phyloP scores from a whole-genome alignment of 352 stramenopile genomes.

The Globisporangium recalcitrans region DNA sequence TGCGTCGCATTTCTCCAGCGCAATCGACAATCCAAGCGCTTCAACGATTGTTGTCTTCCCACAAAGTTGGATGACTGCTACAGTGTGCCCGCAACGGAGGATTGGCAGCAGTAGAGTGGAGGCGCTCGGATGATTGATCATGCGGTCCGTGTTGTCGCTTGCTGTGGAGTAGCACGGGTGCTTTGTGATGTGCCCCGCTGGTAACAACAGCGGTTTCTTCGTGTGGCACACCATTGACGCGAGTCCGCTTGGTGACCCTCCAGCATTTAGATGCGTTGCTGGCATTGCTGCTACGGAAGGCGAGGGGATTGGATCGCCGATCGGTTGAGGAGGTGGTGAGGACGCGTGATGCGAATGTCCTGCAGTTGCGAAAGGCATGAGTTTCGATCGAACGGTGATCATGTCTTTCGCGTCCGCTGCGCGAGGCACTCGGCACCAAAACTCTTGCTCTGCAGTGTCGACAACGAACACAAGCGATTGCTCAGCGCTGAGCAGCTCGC shows the following conservation, averaged over 20 bases:
- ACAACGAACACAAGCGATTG: slow-evolving; percentile 64
- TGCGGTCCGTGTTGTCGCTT: slow-evolving; percentile 54
- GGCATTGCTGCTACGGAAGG: not conserved
- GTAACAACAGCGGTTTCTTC: slow-evolving; percentile 50
- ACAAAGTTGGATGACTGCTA: slow-evolving; percentile 58
- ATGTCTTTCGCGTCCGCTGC: slow-evolving; percentile 17
- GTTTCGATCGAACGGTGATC: slow-evolving; percentile 36
- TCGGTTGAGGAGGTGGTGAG: not conserved
- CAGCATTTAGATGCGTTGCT: not conserved
- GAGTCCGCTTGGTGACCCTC: slow-evolving; percentile 35
- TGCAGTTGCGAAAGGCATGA: slow-evolving; percentile 26
- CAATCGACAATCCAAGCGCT: slow-evolving; percentile 55
- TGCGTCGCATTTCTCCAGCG: slow-evolving; percentile 50
- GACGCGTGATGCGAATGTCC: not conserved
- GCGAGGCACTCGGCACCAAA: slow-evolving; percentile 60
- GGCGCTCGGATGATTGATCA: slow-evolving; percentile 46
- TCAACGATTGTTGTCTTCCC: slow-evolving; percentile 56
- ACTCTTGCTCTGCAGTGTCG: slow-evolving; percentile 68
- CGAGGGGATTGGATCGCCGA: not conserved
- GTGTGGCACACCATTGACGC: slow-evolving; percentile 67
- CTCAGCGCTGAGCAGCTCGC: slow-evolving; percentile 46
- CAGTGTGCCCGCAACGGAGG: slow-evolving; percentile 25
- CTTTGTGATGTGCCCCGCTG: slow-evolving; percentile 37
- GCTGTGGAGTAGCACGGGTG: slow-evolving; percentile 50
- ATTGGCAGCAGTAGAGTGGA: slow-evolving; percentile 61